Evolutionary conservation across 164 flowering plant species (phyloP), one percentile per base, ranked within the genome.

Genomic region (Vitis amurensis): DNA sequence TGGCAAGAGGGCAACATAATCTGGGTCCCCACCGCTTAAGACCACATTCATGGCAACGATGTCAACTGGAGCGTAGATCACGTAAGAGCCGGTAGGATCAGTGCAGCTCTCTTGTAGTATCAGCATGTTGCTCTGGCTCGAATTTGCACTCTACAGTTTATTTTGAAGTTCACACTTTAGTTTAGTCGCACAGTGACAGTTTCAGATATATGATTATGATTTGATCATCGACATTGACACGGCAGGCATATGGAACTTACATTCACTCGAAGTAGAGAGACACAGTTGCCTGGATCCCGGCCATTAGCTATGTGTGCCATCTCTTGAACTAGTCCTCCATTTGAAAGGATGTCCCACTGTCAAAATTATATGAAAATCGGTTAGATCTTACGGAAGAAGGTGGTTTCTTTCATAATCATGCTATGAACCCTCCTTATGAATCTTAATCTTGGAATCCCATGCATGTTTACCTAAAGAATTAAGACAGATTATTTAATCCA

Each of bases 321-420:
- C 78, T 91, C 96, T 80, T 93, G 93, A 61, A 90, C 93, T 16
- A 86, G 74, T 16, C 98, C 98, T 15, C 93, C 97, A 74, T 90
- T 93, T 9, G 97, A 91, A 9, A 91, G 89, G 50, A 91, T 93
- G 73, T 93, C 98, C 98, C 98, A 93, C 98, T 93, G 85, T 27
- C 62, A 57, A 37, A 48, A 13, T 7, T 47, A n/a, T 1, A 37
- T 56, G 12, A 14, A 16, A 23, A 37, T 6, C 4, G 44, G 44
- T 3, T 37, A 37, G 7, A 37, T 37, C 4, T 37, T 37, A 37
- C 7, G 44, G 44, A 37, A 37, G 44, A 37, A 37, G 44, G 44
- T 37, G 44, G 44, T 37, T 37, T 6, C 44, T 37, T 37, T 37
- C 44, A 37, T 37, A 37, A 37, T 37, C 44, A 4, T 37, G 44